phyloP scores from a whole-genome alignment of 768 basidiomycete genomes.

The Agrocybe pediades region DNA sequence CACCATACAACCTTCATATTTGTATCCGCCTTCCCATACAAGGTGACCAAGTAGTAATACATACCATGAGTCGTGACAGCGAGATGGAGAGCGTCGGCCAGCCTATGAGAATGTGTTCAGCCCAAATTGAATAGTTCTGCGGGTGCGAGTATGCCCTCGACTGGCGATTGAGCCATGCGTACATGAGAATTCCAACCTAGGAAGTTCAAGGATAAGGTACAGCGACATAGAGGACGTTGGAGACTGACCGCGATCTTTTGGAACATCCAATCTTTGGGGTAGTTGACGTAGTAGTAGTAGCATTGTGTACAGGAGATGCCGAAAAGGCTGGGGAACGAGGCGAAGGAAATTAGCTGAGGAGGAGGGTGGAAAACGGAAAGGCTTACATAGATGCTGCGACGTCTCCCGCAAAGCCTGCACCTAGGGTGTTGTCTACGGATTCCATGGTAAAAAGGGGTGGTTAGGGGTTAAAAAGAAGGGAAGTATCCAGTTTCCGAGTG shows the following conservation, averaged over 20 bases:
- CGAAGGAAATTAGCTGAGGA: background rate
- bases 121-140: too few relatives aligned
- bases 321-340: background rate
- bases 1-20: slow-evolving; percentile 8
- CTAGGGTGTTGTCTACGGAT: slow-evolving; percentile 7
- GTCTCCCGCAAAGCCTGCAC: slow-evolving; percentile 8
- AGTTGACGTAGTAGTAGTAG: slow-evolving; percentile 7
- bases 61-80: slow-evolving; percentile 12
- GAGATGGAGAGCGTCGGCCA: slow-evolving; percentile 14
- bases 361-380: too few relatives aligned
- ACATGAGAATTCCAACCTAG: slow-evolving; percentile 15
- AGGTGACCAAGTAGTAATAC: slow-evolving; percentile 12
- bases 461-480: background rate
- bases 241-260: slow-evolving; percentile 4
- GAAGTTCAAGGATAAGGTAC: too few relatives aligned
- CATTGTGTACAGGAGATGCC: slow-evolving; percentile 2
- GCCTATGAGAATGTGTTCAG: background rate
- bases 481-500: too few relatives aligned
- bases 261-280: slow-evolving; percentile 9
- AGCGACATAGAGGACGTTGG: background rate
- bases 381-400: slow-evolving; percentile 9
- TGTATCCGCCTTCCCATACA: slow-evolving; percentile 4
- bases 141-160: background rate
- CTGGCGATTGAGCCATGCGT: background rate
- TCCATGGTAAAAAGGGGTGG: background rate